Conservation (phyloP, 2,329 filamentous ascomycete species). For the Penicillium sp. region DNA sequence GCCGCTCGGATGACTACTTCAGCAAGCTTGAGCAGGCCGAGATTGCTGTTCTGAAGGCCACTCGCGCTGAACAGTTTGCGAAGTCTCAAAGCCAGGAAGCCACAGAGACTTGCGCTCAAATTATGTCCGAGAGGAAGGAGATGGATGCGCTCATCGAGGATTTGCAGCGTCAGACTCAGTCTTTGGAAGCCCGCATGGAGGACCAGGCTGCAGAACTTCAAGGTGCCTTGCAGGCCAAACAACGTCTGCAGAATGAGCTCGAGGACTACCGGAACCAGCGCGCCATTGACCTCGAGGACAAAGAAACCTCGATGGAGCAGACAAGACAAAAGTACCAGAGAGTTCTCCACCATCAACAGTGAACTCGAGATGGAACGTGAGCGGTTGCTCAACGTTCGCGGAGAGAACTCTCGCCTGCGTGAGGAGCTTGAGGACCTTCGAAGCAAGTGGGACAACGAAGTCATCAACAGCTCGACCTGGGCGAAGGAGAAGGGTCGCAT, state of each 20-base stretch:
- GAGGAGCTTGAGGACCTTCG: constrained; percentile 93
- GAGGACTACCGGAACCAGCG: constrained; percentile 95
- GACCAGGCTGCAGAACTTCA: constrained; percentile 87
- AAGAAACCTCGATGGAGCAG: constrained; percentile 92
- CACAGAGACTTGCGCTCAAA: constrained; percentile 81
- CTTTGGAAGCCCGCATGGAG: constrained; percentile 84
- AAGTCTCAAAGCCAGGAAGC: constrained; percentile 83
- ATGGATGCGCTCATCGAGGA: constrained; percentile 86
- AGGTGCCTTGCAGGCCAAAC: constrained; percentile 79
- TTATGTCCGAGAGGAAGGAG: constrained; percentile 87
- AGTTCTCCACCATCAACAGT: constrained; percentile 81
- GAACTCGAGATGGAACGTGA: constrained; percentile 92
- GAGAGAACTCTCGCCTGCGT: constrained; percentile 80
- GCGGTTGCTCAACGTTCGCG: constrained; percentile 75
- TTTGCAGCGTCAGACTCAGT: constrained; percentile 80
- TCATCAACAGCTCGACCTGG: constrained; percentile 96
- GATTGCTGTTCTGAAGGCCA: constrained; percentile 88
- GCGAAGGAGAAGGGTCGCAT: constrained; percentile 94
- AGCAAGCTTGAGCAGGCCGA: constrained; percentile 95
- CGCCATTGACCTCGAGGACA: constrained; percentile 94
- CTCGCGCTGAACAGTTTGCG: constrained; percentile 87
- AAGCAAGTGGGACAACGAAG: constrained; percentile 96
- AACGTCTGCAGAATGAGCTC: constrained; percentile 90
- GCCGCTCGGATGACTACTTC: constrained; percentile 91
- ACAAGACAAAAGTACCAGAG: constrained; percentile 96